A percentile compares a stretch with the other conserved stretches of the same genome.
phyloP scores from a whole-genome alignment of 2,329 filamentous ascomycete species.

The Cytospora piceae region DNA sequence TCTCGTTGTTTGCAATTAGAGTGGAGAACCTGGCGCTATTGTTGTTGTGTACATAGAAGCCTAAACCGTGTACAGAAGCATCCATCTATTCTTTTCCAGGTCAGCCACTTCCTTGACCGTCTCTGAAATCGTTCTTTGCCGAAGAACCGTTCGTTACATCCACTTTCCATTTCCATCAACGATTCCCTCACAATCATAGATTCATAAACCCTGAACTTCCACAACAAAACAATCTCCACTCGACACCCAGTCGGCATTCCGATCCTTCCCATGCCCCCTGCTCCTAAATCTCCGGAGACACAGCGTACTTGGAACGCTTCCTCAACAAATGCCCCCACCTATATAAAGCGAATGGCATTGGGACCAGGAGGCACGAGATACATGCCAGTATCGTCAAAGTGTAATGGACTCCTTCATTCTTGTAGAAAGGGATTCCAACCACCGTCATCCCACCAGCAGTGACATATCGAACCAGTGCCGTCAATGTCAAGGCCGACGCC shows the following conservation, averaged over 20 bases:
- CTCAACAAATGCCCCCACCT: constrained; percentile 31
- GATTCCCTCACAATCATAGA: too few species aligned
- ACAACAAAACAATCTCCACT: not conserved
- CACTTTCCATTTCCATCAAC: too few species aligned
- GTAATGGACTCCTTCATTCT: constrained; percentile 40
- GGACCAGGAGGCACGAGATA: constrained; percentile 36
- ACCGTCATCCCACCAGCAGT: constrained; percentile 42
- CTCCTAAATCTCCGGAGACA: constrained; percentile 22
- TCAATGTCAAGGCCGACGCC: constrained; percentile 40
- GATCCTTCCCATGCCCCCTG: not conserved
- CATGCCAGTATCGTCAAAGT: constrained; percentile 41
- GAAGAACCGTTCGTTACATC: too few species aligned
- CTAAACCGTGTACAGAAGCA: too few species aligned
- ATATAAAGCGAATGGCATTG: constrained; percentile 39
- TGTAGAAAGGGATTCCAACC: constrained; percentile 41
- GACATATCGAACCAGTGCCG: constrained; percentile 39
- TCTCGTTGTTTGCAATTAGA: too few species aligned
- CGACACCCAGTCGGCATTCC: not conserved
- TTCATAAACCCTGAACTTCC: too few species aligned
- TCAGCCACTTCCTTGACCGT: too few species aligned
- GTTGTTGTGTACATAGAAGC: too few species aligned
- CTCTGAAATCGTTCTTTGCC: too few species aligned
- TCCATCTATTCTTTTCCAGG: too few species aligned
- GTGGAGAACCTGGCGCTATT: too few species aligned
- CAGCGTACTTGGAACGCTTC: constrained; percentile 25